Conservation (phyloP, 352 stramenopile genomes). For the Globisporangium heterothallicum region DNA sequence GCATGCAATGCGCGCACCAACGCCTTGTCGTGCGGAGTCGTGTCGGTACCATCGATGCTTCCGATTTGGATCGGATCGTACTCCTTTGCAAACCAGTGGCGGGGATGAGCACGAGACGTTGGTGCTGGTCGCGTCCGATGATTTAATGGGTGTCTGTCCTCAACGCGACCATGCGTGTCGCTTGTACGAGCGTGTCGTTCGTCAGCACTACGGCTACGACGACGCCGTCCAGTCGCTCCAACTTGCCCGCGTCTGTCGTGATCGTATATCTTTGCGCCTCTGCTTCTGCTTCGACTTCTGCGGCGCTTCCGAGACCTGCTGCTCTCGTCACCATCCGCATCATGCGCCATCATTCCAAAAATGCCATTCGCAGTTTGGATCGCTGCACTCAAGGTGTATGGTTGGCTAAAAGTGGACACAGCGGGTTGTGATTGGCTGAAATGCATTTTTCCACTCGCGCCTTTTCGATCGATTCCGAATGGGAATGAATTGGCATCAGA, state of each 20-base stretch:
- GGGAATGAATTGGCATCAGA: not conserved
- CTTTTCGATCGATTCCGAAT: slow-evolving; percentile 8
- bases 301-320: slow-evolving; percentile 3
- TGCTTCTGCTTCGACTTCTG: slow-evolving; percentile 6
- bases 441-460: not conserved
- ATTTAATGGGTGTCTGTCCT: not conserved
- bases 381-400: too few relatives aligned
- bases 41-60: slow-evolving; percentile 69
- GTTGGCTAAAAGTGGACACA: not conserved
- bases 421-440: not conserved
- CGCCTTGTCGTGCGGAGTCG: slow-evolving; percentile 54
- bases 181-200: not conserved
- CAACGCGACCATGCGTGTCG: too few relatives aligned
- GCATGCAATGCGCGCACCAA: slow-evolving; percentile 42
- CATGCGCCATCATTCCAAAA: slow-evolving; percentile 1
- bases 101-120: too few relatives aligned
- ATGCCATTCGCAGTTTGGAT: not conserved
- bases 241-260: not conserved
- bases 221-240: not conserved
- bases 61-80: slow-evolving; percentile 66
- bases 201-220: slow-evolving; percentile 4
- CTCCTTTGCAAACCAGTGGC: slow-evolving; percentile 55
- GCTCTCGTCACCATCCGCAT: not conserved
- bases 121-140: not conserved
- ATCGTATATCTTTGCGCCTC: not conserved